phyloP scores from a whole-genome alignment of 768 basidiomycete genomes.

The Lyophyllum semitale region DNA sequence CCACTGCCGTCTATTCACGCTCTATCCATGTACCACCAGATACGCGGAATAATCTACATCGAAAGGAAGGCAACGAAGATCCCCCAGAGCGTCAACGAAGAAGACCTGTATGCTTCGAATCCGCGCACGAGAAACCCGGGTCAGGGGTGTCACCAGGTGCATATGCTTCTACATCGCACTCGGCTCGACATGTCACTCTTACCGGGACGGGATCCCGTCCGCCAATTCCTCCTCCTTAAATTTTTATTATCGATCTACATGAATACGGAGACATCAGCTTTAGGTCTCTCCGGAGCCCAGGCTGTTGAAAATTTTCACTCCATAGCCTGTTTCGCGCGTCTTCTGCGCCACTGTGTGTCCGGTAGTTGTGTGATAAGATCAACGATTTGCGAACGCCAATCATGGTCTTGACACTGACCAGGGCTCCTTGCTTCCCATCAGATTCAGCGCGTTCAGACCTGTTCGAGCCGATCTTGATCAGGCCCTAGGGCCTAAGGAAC shows the following conservation, averaged over 20 bases:
- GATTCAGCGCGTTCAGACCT: background rate
- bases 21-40: background rate
- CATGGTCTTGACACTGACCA: background rate
- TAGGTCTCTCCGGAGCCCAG: background rate
- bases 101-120: background rate
- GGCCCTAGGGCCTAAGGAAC: no score
- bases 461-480: no score
- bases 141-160: background rate
- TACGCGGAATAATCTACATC: background rate
- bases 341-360: constrained; percentile 9
- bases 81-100: background rate
- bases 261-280: no score
- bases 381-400: background rate
- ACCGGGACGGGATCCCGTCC: background rate
- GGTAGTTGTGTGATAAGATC: background rate
- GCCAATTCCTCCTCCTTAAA: background rate
- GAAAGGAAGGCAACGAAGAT: background rate
- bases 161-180: background rate
- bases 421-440: background rate
- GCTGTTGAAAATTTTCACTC: background rate
- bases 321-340: background rate
- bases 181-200: background rate
- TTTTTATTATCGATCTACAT: background rate
- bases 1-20: background rate
- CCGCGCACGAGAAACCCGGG: background rate